Percentiles rank a stretch among this genome's conserved stretches.
Evolutionary conservation across 495 filamentous ascomycete genomes (phyloP).

Genomic region (Oidiodendron maius): DNA sequence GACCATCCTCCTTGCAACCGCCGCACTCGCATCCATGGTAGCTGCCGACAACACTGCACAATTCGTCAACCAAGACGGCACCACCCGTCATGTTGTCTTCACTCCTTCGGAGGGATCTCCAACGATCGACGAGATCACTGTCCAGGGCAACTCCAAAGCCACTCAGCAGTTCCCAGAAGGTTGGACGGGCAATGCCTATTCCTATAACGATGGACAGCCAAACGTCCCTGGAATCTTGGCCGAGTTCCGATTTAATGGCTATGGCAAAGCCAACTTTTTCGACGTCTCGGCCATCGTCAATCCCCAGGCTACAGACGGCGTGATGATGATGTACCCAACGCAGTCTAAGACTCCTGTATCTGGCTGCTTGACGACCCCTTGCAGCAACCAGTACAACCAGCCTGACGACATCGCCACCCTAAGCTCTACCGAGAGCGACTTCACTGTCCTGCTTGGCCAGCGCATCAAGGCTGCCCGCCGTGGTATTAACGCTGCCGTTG

Average conservation of each 20-base stretch:
- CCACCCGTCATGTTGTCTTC: slow-evolving; percentile 36
- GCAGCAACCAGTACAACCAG: slow-evolving; percentile 40
- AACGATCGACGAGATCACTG: slow-evolving; percentile 21
- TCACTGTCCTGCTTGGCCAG: slow-evolving; percentile 18
- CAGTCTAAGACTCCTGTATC: slow-evolving; percentile 22
- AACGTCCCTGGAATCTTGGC: slow-evolving; percentile 43
- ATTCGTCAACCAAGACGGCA: slow-evolving; percentile 41
- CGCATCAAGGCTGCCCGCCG: too few relatives aligned
- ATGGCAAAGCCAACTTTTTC: slow-evolving; percentile 35
- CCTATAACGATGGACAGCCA: slow-evolving; percentile 29
- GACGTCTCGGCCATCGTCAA: slow-evolving; percentile 52
- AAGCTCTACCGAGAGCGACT: slow-evolving; percentile 20
- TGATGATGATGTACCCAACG: slow-evolving; percentile 41
- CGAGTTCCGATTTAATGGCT: slow-evolving; percentile 42
- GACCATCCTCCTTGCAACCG: slow-evolving; percentile 14
- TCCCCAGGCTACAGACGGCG: slow-evolving; percentile 33
- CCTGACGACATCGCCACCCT: slow-evolving; percentile 43
- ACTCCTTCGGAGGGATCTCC: slow-evolving; percentile 26
- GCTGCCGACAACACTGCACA: slow-evolving; percentile 35
- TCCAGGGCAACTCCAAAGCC: slow-evolving; percentile 24
- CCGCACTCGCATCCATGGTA: slow-evolving; percentile 25
- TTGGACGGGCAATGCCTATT: slow-evolving; percentile 44
- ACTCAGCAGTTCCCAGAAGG: slow-evolving; percentile 29
- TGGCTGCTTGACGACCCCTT: slow-evolving; percentile 42
- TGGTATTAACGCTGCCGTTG: too few relatives aligned